phyloP scores from a whole-genome alignment of 768 basidiomycete species.

The Astraeus odoratus region DNA sequence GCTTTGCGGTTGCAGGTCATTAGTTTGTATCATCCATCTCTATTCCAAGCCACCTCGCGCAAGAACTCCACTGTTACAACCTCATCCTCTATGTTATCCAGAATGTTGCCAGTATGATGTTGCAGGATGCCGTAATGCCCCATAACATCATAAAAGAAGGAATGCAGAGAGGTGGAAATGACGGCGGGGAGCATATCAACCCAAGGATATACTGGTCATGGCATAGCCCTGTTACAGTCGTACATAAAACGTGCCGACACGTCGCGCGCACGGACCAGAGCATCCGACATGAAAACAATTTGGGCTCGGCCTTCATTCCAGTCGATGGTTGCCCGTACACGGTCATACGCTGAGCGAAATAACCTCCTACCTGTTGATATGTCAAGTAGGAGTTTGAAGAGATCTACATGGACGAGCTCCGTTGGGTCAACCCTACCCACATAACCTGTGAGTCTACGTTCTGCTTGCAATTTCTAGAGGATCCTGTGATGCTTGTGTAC shows the following conservation, averaged over 20 bases:
- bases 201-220: background rate
- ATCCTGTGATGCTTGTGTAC: too few species aligned
- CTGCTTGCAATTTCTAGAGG: too few species aligned
- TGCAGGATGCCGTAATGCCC: background rate
- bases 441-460: too few species aligned
- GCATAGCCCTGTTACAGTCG: background rate
- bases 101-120: background rate
- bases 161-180: background rate
- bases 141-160: background rate
- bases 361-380: too few species aligned
- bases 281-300: too few species aligned
- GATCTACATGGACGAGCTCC: too few species aligned
- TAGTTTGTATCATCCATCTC: background rate
- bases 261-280: background rate
- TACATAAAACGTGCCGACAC: background rate
- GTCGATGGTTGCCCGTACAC: too few species aligned
- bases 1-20: too few species aligned
- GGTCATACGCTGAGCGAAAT: too few species aligned
- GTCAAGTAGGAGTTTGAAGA: too few species aligned
- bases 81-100: slow-evolving; percentile 2
- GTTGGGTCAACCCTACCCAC: too few species aligned
- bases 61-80: background rate
- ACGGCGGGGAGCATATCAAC: background rate
- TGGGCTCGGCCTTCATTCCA: too few species aligned
- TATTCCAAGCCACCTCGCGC: background rate